These are phyloP conservation scores for Globisporangium cederbergense DNA, from an alignment of 352 stramenopile species.

Conservation along the genomic window DNA sequence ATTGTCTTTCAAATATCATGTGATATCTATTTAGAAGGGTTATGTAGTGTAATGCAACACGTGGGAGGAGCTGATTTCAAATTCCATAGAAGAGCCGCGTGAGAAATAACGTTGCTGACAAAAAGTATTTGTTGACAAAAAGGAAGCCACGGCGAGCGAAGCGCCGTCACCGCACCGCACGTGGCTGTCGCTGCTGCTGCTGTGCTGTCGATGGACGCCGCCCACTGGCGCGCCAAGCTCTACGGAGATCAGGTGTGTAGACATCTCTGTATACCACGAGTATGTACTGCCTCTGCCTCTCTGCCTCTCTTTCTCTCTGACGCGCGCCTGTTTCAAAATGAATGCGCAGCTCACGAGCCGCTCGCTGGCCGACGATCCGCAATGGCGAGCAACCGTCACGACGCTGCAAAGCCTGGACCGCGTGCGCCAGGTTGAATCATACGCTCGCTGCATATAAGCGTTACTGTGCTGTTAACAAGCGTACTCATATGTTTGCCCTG, in stretches of 20 bases:
- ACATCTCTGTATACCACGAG: no score
- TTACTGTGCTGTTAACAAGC: neutral
- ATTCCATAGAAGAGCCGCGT: neutral
- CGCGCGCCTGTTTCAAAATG: neutral
- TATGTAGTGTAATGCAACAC: neutral
- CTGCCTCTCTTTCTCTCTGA: neutral
- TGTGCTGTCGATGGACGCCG: neutral
- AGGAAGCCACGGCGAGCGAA: neutral
- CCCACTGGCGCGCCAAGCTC: neutral
- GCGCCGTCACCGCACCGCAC: no score
- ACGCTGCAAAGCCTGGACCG: conserved; percentile 37
- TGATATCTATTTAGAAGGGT: neutral
- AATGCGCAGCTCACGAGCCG: neutral
- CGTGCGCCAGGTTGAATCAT: conserved; percentile 23
- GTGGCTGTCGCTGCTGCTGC: neutral
- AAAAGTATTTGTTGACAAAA: neutral
- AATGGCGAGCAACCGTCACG: conserved; percentile 29
- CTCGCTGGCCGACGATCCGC: conserved; percentile 21
- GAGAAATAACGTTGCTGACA: neutral
- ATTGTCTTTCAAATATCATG: neutral
- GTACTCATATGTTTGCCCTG: neutral
- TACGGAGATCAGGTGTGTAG: neutral
- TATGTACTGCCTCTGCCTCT: neutral
- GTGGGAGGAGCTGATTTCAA: neutral
- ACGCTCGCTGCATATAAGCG: neutral